Evolutionary conservation across 768 basidiomycete species (phyloP).

Genomic region (Hericium alpestre): DNA sequence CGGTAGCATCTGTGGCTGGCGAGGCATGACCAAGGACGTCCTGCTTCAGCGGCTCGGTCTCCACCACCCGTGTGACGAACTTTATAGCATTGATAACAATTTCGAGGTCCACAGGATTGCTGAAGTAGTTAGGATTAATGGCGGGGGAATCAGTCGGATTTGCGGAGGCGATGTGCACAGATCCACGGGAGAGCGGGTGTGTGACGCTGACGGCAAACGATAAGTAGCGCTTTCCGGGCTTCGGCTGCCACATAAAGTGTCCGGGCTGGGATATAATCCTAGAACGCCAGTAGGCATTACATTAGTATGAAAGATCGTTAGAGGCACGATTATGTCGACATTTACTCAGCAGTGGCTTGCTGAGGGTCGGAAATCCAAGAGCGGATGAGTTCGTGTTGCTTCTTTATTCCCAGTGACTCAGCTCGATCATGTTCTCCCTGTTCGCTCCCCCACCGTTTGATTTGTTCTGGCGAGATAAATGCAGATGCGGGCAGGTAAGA

Average conservation of each 20-base stretch:
- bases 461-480: neutral
- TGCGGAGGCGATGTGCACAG: conserved; percentile 31
- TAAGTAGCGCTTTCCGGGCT: conserved; percentile 23
- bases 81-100: neutral
- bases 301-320: too few species aligned
- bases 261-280: conserved; percentile 7
- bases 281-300: too few species aligned
- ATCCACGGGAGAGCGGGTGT: conserved; percentile 40
- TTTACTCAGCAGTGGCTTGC: too few species aligned
- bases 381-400: neutral
- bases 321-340: too few species aligned
- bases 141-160: conserved; percentile 30
- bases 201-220: conserved; percentile 26
- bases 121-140: conserved; percentile 37
- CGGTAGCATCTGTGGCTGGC: neutral
- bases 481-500: neutral
- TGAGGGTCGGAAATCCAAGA: neutral
- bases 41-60: neutral
- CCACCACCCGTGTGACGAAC: neutral
- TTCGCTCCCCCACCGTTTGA: neutral
- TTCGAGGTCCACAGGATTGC: neutral
- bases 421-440: neutral
- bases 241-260: conserved; percentile 22
- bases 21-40: too few species aligned
- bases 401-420: neutral